A percentile compares a stretch with the other conserved stretches of the same genome.
Evolutionary conservation across 1,284 basidiomycete genomes (phyloP).

Genomic region (Psilocybe mexicana): DNA sequence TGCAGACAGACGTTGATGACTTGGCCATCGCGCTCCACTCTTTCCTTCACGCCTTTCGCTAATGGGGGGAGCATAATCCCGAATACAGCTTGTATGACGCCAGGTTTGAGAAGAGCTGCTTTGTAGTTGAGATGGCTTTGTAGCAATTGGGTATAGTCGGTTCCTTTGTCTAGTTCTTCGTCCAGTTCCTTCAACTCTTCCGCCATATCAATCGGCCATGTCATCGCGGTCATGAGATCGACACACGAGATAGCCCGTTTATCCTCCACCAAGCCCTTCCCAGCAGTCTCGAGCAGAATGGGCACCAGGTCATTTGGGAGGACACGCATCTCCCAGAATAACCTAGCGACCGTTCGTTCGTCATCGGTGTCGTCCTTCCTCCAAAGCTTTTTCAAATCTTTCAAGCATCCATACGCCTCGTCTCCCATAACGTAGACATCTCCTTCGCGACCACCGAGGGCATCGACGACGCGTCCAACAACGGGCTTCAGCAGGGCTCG

Average conservation of each 20-base stretch:
- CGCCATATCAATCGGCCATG: constrained; percentile 94
- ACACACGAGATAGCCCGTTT: constrained; percentile 85
- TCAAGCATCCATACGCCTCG: constrained; percentile 81
- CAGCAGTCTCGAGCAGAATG: constrained; percentile 79
- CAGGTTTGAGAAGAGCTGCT: constrained; percentile 66
- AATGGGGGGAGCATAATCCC: constrained; percentile 71
- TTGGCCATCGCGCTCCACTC: constrained; percentile 80
- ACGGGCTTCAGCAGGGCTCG: constrained; percentile 63
- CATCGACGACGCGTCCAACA: constrained; percentile 71
- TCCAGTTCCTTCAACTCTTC: constrained; percentile 90
- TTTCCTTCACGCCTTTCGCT: constrained; percentile 59
- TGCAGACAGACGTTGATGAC: constrained; percentile 88
- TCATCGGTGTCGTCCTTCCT: constrained; percentile 93
- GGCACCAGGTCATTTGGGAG: constrained; percentile 85
- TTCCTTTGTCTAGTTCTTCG: constrained; percentile 70
- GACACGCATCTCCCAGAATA: constrained; percentile 83
- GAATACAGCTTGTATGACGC: constrained; percentile 69
- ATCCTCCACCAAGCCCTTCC: constrained; percentile 75
- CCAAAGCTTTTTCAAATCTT: constrained; percentile 94
- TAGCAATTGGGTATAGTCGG: constrained; percentile 85
- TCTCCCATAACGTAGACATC: constrained; percentile 81
- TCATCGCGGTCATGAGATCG: constrained; percentile 92
- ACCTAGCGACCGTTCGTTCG: constrained; percentile 89
- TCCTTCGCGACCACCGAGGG: constrained; percentile 72
- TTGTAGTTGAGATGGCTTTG: constrained; percentile 88